Percentiles rank a stretch among this genome's conserved stretches.
phyloP scores from a whole-genome alignment of 805 yeast species.

The Myxozyma melibiosi region DNA sequence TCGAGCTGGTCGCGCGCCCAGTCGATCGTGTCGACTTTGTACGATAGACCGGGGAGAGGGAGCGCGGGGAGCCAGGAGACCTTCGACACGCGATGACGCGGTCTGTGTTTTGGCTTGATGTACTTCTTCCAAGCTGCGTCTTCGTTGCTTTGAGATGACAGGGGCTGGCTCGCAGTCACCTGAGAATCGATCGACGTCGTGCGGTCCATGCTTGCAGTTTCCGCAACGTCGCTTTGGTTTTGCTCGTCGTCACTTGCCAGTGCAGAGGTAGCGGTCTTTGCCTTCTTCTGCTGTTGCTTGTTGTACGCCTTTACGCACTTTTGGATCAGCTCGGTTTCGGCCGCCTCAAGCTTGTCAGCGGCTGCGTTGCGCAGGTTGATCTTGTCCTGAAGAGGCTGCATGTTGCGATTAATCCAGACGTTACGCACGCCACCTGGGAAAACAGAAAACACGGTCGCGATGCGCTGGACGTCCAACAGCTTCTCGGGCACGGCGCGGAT shows the following conservation, averaged over 20 bases:
- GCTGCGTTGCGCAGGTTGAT: slow-evolving; percentile 41
- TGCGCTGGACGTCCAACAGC: slow-evolving; percentile 51
- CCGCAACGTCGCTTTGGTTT: slow-evolving; percentile 1
- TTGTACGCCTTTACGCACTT: slow-evolving; percentile 29
- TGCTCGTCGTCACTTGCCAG: slow-evolving; percentile 9
- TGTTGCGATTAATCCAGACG: slow-evolving; percentile 62
- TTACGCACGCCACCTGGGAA: slow-evolving; percentile 59
- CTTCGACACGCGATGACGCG: slow-evolving; percentile 59
- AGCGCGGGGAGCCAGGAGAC: slow-evolving; percentile 35
- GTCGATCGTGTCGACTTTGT: slow-evolving; percentile 81
- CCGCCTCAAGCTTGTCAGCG: slow-evolving; percentile 46
- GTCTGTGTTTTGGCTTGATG: slow-evolving; percentile 65
- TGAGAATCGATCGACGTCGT: neutral
- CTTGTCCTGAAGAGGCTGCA: slow-evolving; percentile 43
- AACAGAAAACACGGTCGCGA: slow-evolving; percentile 56
- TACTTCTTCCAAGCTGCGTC: slow-evolving; percentile 46
- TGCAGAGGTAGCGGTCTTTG: neutral
- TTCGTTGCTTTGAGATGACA: neutral
- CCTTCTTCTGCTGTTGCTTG: slow-evolving; percentile 12
- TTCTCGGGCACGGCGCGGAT: slow-evolving; percentile 65
- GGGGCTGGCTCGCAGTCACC: neutral
- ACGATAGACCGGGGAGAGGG: slow-evolving; percentile 55
- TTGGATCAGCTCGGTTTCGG: slow-evolving; percentile 47
- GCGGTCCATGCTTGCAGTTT: neutral
- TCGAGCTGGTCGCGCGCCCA: slow-evolving; percentile 69